Percentiles rank a stretch among this genome's conserved stretches.
Evolutionary conservation across 148 eudicot species (phyloP).

Genomic region (Rhododendron molle): DNA sequence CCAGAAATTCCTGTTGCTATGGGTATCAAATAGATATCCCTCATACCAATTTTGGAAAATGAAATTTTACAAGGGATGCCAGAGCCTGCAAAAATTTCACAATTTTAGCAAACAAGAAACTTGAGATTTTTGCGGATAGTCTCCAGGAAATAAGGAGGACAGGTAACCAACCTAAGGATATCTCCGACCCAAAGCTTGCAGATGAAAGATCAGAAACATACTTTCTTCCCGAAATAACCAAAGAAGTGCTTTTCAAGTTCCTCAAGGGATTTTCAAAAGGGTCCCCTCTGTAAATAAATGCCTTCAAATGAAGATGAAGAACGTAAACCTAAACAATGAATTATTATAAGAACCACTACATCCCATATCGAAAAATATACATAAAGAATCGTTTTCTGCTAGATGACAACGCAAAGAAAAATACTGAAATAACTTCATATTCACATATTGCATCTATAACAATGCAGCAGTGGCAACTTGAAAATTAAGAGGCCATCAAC

Average conservation of each 20-base stretch:
- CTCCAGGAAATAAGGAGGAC: neutral
- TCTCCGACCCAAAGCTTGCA: conserved; percentile 50
- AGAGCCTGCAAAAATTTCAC: conserved; percentile 26
- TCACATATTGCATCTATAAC: neutral
- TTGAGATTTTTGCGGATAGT: neutral
- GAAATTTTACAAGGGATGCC: conserved; percentile 52
- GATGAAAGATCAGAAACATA: conserved; percentile 35
- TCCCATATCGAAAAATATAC: neutral
- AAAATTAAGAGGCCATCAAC: neutral
- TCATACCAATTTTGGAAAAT: conserved; percentile 39
- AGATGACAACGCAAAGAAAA: neutral
- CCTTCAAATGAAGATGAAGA: conserved; percentile 49
- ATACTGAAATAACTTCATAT: neutral
- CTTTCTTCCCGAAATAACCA: conserved; percentile 29
- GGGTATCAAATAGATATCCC: conserved; percentile 50
- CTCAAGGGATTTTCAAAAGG: conserved; percentile 28
- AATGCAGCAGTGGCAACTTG: neutral
- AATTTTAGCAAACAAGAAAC: neutral
- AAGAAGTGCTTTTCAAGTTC: conserved; percentile 27
- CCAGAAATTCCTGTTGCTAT: conserved; percentile 38
- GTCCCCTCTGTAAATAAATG: conserved; percentile 28
- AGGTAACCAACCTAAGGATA: conserved; percentile 32
- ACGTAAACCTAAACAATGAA: conserved; percentile 35
- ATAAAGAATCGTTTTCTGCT: neutral
- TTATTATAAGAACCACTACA: neutral